Conservation (phyloP, 352 stramenopile genomes). For the Bremia lactucae region DNA sequence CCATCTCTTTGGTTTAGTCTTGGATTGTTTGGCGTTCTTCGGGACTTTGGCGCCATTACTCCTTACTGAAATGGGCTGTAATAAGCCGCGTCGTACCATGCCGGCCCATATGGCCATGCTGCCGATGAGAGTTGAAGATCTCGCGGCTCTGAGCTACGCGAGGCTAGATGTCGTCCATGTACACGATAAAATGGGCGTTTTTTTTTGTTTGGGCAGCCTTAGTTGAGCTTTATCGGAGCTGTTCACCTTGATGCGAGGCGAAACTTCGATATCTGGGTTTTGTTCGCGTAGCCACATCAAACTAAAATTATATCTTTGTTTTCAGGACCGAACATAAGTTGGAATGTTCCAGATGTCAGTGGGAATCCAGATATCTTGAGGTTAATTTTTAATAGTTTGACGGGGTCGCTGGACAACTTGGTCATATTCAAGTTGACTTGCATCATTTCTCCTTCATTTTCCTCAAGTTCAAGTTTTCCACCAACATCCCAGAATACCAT, state of each 20-base stretch:
- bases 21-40: not conserved
- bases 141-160: too few relatives aligned
- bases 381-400: not conserved
- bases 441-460: constrained; percentile 9
- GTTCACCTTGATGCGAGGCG: not conserved
- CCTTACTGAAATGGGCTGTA: not conserved
- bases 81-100: not conserved
- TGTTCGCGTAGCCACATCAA: constrained; percentile 14
- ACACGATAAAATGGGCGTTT: too few relatives aligned
- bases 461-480: constrained; percentile 10
- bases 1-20: not conserved
- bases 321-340: constrained; percentile 1
- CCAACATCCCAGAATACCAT: constrained; percentile 6
- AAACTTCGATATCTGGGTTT: constrained; percentile 11
- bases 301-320: constrained; percentile 6
- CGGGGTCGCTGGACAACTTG: not conserved
- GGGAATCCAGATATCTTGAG: not conserved
- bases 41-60: too few relatives aligned
- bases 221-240: not conserved
- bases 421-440: constrained; percentile 3
- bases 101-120: not conserved
- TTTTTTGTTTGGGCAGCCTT: constrained; percentile 2
- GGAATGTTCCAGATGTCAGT: constrained; percentile 1
- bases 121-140: not conserved
- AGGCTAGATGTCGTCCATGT: too few relatives aligned